Evolutionary conservation across 345 rosid species (phyloP), one percentile per base, ranked within the genome.

Genomic region (Brassica nigra): DNA sequence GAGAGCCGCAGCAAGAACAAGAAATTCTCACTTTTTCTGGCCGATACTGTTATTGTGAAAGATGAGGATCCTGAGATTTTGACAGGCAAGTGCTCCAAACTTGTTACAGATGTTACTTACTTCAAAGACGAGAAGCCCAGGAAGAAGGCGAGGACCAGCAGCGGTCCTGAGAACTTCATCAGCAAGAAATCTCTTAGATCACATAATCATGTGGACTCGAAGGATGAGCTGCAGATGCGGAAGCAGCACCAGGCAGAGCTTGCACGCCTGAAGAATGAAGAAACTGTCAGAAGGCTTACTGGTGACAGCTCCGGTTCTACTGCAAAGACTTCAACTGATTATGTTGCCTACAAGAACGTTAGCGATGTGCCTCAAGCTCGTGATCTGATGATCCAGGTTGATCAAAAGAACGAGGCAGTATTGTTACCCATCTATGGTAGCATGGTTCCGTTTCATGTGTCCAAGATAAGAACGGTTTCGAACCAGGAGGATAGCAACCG

Each of bases 231-330:
- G 1, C 82, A 97, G 76, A 87, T 87, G 1, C 83, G 98, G 75
- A 89, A 96, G 85, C 98, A 90, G 96, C 99, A 95, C 74, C 99
- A 95, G 83, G 93, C 97, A 18, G 99, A 95, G 81, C 90, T 95
- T 77, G 98, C 99, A 14, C 97, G 94, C 15, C 94, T 88, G 86
- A 92, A 95, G 85, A 95, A 90, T 78, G 97, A 92, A 91, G 98
- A 95, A 85, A 95, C 97, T 69, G 96, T 95, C 2, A 78, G 98
- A 78, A 83, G 99, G 75, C 98, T 95, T 84, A 92, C 96, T 74
- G 98, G 97, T 76, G 95, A 68, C 28, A 90, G 89, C 1, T 73
- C 73, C n/a, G 89, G 89, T 42, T 77, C 85, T 73, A 39, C 85
- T 78, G 80, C 83, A 7, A 92, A 84, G 83, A 82, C 87, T 58